Evolutionary conservation across 257 asterid genomes (phyloP), one percentile per base, ranked within the genome.

Genomic region (Paulownia fortunei): DNA sequence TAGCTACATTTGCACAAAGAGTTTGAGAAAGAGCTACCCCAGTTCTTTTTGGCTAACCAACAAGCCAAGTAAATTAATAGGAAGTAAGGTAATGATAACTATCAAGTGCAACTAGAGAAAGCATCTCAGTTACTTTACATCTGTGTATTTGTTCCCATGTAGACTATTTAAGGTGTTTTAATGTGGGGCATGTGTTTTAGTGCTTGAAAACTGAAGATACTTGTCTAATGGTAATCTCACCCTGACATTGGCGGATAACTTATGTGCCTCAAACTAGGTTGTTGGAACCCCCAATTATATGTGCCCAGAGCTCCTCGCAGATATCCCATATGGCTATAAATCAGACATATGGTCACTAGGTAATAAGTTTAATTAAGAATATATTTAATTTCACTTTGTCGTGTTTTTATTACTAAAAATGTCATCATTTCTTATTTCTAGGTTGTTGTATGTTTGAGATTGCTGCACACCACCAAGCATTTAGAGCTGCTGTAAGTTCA

Each of bases 361-460:
- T 95, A 87, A 84, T 62, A 56, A 21, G 13, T 64, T 23, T 51
- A 18, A 41, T 76, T 16, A 7, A 15, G 37, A 78, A n/a, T 21
- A 62, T 21, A 15, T 27, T 4, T 39, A 66, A n/a, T 58, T 78
- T 63, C 51, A 27, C 24, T 37, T 27, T 9, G 19, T 47, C 7
- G 2, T 77, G 51, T 72, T 34, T 39, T 26, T 59, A 24, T 65
- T 61, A 24, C 23, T 47, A 16, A 66, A 58, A 21, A n/a, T 15
- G 68, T 55, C 47, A 13, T 37, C 23, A 12, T 58, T 75, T 66
- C 54, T 74, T 65, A 55, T 73, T 76, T 75, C 6, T 61, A 93
- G 99, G 98, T 59, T 96, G 98, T 76, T 96, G 98, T 82, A 88
- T 96, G 89, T 96, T 96, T 79, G 99, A 96, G 89, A 93, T 96